Evolutionary conservation across 345 rosid genomes (phyloP).

Genomic region (Hirschfeldia incana): DNA sequence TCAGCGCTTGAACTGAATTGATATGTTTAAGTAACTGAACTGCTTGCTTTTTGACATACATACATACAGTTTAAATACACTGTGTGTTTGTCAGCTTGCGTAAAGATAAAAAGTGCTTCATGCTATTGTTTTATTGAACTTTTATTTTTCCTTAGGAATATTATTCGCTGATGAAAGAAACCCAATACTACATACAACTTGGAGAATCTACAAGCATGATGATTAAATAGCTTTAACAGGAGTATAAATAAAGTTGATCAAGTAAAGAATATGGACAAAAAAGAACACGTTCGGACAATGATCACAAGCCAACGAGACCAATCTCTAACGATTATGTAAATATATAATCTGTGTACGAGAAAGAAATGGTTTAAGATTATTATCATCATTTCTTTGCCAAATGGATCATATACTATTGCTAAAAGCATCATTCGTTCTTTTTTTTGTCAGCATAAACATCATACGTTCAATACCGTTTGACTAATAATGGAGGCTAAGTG

Average conservation of each 20-base stretch:
- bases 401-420: neutral
- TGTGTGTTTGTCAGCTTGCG: neutral
- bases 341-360: slow-evolving; percentile 17
- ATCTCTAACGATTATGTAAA: slow-evolving; percentile 32
- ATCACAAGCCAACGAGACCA: slow-evolving; percentile 36
- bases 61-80: neutral
- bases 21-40: no score
- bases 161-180: slow-evolving; percentile 43
- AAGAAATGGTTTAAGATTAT: neutral
- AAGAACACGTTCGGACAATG: slow-evolving; percentile 42
- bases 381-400: slow-evolving; percentile 10
- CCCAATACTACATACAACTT: slow-evolving; percentile 40
- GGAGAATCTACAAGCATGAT: slow-evolving; percentile 42
- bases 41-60: no score
- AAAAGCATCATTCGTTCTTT: neutral
- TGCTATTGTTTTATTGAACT: slow-evolving; percentile 8
- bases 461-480: neutral
- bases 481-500: neutral
- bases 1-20: no score
- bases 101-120: neutral
- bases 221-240: slow-evolving; percentile 36
- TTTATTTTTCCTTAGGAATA: slow-evolving; percentile 6
- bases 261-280: slow-evolving; percentile 40
- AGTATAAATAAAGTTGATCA: slow-evolving; percentile 38
- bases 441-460: neutral